phyloP scores from a whole-genome alignment of 768 basidiomycete species.

The Strobilomyces confusus region DNA sequence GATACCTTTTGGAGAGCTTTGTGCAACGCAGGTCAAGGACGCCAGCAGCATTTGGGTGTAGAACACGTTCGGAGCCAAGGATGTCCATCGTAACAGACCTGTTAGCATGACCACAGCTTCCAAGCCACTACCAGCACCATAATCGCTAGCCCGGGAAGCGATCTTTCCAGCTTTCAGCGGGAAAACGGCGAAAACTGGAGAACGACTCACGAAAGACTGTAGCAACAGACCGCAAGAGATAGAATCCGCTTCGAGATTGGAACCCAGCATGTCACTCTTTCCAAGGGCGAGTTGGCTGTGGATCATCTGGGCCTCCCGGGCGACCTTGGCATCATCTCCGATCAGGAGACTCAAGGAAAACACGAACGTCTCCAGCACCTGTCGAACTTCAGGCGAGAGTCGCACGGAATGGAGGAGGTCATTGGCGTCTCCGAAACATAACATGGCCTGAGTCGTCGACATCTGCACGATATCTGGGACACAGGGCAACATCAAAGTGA shows the following conservation, averaged over 20 bases:
- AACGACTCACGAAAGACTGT: conserved; percentile 51
- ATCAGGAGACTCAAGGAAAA: conserved; percentile 57
- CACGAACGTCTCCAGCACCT: conserved; percentile 55
- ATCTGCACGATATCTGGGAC: conserved; percentile 60
- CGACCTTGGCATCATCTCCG: conserved; percentile 65
- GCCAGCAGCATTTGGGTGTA: conserved; percentile 66
- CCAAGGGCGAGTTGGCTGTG: conserved; percentile 59
- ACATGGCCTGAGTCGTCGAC: conserved; percentile 56
- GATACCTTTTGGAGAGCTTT: conserved; percentile 36
- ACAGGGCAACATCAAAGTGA: conserved; percentile 57
- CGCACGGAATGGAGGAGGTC: conserved; percentile 50
- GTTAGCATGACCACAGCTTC: conserved; percentile 53
- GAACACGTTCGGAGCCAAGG: conserved; percentile 60
- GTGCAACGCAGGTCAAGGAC: conserved; percentile 58
- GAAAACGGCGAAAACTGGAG: not conserved
- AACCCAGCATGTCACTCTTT: conserved; percentile 52
- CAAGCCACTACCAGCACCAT: conserved; percentile 56
- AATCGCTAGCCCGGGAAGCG: conserved; percentile 51
- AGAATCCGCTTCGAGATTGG: conserved; percentile 62
- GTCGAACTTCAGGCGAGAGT: conserved; percentile 50
- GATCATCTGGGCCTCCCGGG: conserved; percentile 69
- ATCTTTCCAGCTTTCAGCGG: conserved; percentile 39
- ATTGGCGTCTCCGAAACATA: conserved; percentile 45
- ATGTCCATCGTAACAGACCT: conserved; percentile 55
- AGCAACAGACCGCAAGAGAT: conserved; percentile 59